A percentile compares a stretch with the other conserved stretches of the same genome.
phyloP scores from a whole-genome alignment of 2,329 filamentous ascomycete species.

The Fusarium nematophilum region DNA sequence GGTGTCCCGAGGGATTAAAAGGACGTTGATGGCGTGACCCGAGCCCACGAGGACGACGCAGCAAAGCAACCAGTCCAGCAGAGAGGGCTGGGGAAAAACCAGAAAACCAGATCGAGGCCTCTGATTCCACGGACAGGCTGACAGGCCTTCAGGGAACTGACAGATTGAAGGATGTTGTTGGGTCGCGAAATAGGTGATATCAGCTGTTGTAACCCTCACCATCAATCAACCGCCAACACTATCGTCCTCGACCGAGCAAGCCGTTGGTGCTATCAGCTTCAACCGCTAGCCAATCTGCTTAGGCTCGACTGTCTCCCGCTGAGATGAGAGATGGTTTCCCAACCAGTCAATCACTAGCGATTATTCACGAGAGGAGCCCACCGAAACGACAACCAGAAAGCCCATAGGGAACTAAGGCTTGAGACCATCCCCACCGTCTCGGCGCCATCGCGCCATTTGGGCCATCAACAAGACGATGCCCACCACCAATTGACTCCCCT shows the following conservation, averaged over 20 bases:
- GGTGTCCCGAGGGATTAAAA: slow-evolving; percentile 2
- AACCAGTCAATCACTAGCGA: slow-evolving; percentile 5
- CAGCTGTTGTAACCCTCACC: too few relatives aligned
- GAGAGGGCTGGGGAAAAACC: slow-evolving; percentile 3
- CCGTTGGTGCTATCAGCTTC: slow-evolving; percentile 9
- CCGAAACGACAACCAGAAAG: background rate
- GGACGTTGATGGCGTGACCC: slow-evolving; percentile 2
- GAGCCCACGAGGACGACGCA: slow-evolving; percentile 3
- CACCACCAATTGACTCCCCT: background rate
- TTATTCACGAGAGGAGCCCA: background rate
- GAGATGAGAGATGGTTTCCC: slow-evolving; percentile 1
- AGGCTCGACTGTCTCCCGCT: slow-evolving; percentile 18
- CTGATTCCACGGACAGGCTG: background rate
- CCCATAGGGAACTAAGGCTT: background rate
- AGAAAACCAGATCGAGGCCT: slow-evolving; percentile 1
- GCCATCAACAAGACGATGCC: slow-evolving; percentile 13
- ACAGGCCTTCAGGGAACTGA: too few relatives aligned
- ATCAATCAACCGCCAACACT: too few relatives aligned
- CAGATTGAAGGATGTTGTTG: too few relatives aligned
- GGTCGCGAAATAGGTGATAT: too few relatives aligned
- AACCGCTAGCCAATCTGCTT: slow-evolving; percentile 3
- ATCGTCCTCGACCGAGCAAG: slow-evolving; percentile 1
- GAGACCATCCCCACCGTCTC: background rate
- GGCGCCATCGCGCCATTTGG: slow-evolving; percentile 9
- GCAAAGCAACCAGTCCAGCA: background rate